phyloP scores from a whole-genome alignment of 352 stramenopile genomes.

The Blastocystis sp. region DNA sequence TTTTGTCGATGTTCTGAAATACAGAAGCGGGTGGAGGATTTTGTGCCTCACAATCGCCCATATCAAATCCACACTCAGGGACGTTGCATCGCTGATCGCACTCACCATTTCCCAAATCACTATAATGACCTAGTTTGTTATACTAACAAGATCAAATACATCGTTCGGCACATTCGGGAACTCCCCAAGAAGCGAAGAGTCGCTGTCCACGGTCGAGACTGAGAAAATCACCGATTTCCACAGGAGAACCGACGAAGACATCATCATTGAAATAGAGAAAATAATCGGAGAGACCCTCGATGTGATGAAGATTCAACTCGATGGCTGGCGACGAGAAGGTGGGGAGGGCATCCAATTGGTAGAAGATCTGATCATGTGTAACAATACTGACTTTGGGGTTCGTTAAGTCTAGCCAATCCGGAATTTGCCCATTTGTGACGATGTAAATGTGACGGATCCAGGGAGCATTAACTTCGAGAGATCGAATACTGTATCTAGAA shows the following conservation, averaged over 20 bases:
- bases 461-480: constrained; percentile 87
- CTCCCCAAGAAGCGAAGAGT: constrained; percentile 83
- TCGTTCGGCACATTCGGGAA: constrained; percentile 76
- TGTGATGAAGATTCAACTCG: constrained; percentile 84
- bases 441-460: constrained; percentile 87
- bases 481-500: constrained; percentile 70
- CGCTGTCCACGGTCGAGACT: constrained; percentile 77
- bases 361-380: constrained; percentile 82
- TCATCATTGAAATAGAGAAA: constrained; percentile 95
- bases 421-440: constrained; percentile 86
- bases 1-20: background rate
- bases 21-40: background rate
- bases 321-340: constrained; percentile 88
- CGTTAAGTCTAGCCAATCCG: constrained; percentile 83
- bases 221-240: constrained; percentile 83
- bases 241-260: constrained; percentile 81
- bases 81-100: constrained; percentile 80
- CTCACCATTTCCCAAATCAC: constrained; percentile 69
- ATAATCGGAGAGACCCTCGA: constrained; percentile 78
- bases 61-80: constrained; percentile 81
- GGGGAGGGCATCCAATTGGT: constrained; percentile 72
- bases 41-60: constrained; percentile 76
- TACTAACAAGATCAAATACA: constrained; percentile 70
- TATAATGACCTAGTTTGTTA: constrained; percentile 31
- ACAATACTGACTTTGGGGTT: constrained; percentile 76